Conservation (phyloP, 345 rosid genomes). For the Excoecaria cochinchinensis region DNA sequence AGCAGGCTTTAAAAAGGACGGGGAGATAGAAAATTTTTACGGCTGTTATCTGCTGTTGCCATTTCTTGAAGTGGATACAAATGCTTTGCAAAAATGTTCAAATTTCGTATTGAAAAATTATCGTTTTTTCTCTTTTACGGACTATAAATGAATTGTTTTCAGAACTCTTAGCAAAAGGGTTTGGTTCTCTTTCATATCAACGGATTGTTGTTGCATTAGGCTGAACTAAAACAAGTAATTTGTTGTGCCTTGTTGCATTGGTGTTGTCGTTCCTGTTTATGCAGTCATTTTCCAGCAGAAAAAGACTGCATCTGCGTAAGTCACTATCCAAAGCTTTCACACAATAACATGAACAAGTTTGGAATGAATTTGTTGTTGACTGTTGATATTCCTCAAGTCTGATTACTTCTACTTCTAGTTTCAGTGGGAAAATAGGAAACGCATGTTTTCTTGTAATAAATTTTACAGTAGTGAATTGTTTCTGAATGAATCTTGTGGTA, state of each 20-base stretch:
- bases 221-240: background rate
- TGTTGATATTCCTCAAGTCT: background rate
- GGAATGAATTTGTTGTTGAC: slow-evolving; percentile 10
- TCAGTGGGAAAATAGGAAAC: slow-evolving; percentile 7
- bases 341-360: slow-evolving; percentile 30
- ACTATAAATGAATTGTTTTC: background rate
- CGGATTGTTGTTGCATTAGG: background rate
- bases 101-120: background rate
- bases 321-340: background rate
- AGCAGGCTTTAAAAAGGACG: no score
- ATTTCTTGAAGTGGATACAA: background rate
- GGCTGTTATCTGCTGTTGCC: background rate
- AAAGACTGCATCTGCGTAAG: slow-evolving; percentile 71
- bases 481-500: background rate
- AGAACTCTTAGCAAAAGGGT: background rate
- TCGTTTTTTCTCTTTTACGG: background rate
- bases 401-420: background rate
- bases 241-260: background rate
- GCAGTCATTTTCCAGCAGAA: slow-evolving; percentile 28
- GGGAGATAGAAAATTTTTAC: background rate
- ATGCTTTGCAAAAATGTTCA: background rate
- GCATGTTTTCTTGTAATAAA: slow-evolving; percentile 14
- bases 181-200: background rate
- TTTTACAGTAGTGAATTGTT: background rate
- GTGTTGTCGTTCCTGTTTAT: no score